phyloP scores from a whole-genome alignment of 2,329 filamentous ascomycete species.

The Aphanocladium album region DNA sequence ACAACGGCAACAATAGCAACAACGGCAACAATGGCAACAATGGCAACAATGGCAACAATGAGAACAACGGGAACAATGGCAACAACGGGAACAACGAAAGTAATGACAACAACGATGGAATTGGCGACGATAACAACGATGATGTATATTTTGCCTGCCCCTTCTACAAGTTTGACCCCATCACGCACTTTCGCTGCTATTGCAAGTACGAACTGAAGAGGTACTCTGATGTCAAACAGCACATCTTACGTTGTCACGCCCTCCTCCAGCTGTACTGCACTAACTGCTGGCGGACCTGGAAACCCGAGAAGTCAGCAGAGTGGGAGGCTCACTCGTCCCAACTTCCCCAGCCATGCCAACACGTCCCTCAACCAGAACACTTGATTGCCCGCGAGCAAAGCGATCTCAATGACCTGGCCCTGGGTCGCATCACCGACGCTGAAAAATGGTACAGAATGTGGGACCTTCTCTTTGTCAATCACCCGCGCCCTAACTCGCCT shows the following conservation, averaged over 20 bases:
- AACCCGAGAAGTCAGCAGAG: neutral
- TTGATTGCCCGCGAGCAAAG: neutral
- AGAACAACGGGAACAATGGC: neutral
- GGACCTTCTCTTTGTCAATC: conserved; percentile 4
- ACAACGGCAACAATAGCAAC: neutral
- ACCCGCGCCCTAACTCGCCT: neutral
- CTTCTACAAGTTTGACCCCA: conserved; percentile 6
- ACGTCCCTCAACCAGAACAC: neutral
- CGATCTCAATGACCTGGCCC: neutral
- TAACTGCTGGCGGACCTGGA: conserved; percentile 2
- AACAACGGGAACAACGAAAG: neutral
- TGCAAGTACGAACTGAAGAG: conserved; percentile 4
- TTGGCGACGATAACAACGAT: neutral
- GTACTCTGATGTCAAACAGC: conserved; percentile 5
- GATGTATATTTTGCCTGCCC: conserved; percentile 2
- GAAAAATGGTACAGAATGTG: conserved; percentile 9
- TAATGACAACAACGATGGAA: neutral
- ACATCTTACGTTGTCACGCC: neutral
- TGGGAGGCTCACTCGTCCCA: neutral
- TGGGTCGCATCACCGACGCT: neutral
- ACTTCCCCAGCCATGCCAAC: neutral
- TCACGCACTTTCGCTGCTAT: neutral
- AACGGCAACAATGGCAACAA: neutral
- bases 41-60: neutral
- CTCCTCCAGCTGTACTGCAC: neutral